A percentile compares a stretch with the other conserved stretches of the same genome.
Conservation (phyloP, 2,329 filamentous ascomycete genomes). For the Cladosporium sphaerospermum region DNA sequence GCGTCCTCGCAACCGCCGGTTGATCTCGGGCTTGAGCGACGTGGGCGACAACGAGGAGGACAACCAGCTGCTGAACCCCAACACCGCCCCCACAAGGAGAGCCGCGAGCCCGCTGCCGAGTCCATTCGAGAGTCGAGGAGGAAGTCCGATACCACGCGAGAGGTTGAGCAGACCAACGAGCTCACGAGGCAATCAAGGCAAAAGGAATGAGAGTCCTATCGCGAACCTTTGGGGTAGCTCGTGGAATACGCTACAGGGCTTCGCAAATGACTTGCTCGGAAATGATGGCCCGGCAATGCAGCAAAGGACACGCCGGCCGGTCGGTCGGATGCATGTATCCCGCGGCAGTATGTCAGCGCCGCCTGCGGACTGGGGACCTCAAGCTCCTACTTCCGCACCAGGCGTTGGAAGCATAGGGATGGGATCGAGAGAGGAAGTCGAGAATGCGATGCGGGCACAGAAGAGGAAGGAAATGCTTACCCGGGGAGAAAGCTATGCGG, state of each 20-base stretch:
- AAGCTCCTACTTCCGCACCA: slow-evolving; percentile 29
- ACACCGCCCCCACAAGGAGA: slow-evolving; percentile 26
- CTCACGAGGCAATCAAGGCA: slow-evolving; percentile 9
- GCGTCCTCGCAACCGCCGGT: slow-evolving; percentile 40
- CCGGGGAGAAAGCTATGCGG: slow-evolving; percentile 34
- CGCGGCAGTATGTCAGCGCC: slow-evolving; percentile 31
- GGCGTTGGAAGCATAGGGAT: slow-evolving; percentile 35
- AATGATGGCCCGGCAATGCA: slow-evolving; percentile 26
- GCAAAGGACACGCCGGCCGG: slow-evolving; percentile 27
- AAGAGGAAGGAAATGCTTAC: slow-evolving; percentile 42
- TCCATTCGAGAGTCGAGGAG: slow-evolving; percentile 5
- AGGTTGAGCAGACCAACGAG: slow-evolving; percentile 5
- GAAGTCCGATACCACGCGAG: slow-evolving; percentile 10
- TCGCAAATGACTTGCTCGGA: slow-evolving; percentile 44
- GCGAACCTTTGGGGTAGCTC: slow-evolving; percentile 43
- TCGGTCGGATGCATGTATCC: slow-evolving; percentile 16
- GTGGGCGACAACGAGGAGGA: slow-evolving; percentile 33
- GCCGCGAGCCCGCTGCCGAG: slow-evolving; percentile 6
- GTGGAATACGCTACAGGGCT: slow-evolving; percentile 44
- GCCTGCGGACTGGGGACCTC: slow-evolving; percentile 44
- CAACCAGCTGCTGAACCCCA: slow-evolving; percentile 24
- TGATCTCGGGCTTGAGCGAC: slow-evolving; percentile 44
- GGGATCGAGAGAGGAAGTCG: slow-evolving; percentile 41
- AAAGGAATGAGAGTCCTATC: slow-evolving; percentile 20
- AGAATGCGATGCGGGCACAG: slow-evolving; percentile 42